Evolutionary conservation across 306 rosid genomes (phyloP).

Genomic region (Pterocarpus santalinus): DNA sequence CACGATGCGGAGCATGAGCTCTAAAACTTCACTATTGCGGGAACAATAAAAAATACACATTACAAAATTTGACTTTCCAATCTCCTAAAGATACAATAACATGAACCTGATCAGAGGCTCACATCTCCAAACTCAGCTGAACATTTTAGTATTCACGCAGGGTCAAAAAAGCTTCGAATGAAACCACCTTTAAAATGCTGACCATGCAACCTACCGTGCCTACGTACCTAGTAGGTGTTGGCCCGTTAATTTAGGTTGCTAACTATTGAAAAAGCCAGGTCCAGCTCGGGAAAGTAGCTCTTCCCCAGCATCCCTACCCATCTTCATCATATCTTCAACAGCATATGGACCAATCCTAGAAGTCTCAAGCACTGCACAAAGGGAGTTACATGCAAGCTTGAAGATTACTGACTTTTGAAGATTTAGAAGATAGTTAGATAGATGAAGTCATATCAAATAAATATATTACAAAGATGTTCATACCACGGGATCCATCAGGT

Average conservation of each 20-base stretch:
- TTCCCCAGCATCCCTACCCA: conserved; percentile 90
- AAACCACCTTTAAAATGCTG: conserved; percentile 19
- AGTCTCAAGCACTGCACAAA: conserved; percentile 77
- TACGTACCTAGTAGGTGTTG: background rate
- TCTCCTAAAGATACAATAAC: conserved; percentile 43
- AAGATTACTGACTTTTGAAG: conserved; percentile 11
- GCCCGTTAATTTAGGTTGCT: conserved; percentile 5
- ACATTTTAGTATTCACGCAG: background rate
- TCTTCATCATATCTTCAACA: conserved; percentile 72
- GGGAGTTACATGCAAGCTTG: background rate
- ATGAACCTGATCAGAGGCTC: conserved; percentile 25
- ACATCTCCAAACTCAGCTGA: conserved; percentile 29
- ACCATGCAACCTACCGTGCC: conserved; percentile 33
- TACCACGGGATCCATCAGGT: conserved; percentile 87
- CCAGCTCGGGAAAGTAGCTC: conserved; percentile 89
- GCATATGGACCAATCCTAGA: conserved; percentile 74
- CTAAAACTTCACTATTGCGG: conserved; percentile 20
- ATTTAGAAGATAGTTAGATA: conserved; percentile 9
- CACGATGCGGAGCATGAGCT: background rate
- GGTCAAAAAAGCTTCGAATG: conserved; percentile 33
- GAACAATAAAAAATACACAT: conserved; percentile 22
- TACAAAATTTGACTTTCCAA: conserved; percentile 50
- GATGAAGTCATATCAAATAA: conserved; percentile 8
- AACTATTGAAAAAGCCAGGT: conserved; percentile 77
- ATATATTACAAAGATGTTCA: conserved; percentile 23